These are phyloP conservation scores for Phytophthora quininea DNA, from an alignment of 352 stramenopile species.

Conservation along the genomic window DNA sequence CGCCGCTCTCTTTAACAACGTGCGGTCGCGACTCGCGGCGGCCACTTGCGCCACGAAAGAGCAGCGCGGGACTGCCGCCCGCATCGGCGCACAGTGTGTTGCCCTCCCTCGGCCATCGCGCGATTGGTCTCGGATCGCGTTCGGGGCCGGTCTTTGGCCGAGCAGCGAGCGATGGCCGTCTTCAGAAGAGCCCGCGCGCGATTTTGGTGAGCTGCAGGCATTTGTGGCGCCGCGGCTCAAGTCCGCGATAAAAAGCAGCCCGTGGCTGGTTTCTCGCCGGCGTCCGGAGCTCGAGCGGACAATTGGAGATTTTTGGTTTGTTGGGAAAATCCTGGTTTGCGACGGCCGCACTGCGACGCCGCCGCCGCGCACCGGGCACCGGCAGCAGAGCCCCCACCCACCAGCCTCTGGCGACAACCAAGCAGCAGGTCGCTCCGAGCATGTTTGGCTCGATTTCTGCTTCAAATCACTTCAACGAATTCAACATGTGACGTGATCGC, in stretches of 20 bases:
- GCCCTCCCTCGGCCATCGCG: not conserved
- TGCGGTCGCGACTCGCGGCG: no score
- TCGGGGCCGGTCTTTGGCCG: not conserved
- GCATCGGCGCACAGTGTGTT: not conserved
- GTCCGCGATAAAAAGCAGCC: not conserved
- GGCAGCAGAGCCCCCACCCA: not conserved
- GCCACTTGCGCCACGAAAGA: slow-evolving; percentile 1
- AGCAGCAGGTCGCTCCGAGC: no score
- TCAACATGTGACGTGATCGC: no score
- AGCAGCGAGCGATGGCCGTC: not conserved
- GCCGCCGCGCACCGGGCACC: not conserved
- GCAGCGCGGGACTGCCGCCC: not conserved
- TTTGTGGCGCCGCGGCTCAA: not conserved
- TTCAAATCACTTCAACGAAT: not conserved
- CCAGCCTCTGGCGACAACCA: not conserved
- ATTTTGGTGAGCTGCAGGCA: not conserved
- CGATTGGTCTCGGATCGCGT: not conserved
- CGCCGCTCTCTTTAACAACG: no score
- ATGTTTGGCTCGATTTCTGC: no score
- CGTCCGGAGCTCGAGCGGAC: not conserved
- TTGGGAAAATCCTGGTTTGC: not conserved
- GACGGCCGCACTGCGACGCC: not conserved
- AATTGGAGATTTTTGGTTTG: not conserved
- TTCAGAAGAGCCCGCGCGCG: not conserved
- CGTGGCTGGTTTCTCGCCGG: not conserved